Conservation (phyloP, 2,329 filamentous ascomycete species). For the Achaetomium macrosporum region DNA sequence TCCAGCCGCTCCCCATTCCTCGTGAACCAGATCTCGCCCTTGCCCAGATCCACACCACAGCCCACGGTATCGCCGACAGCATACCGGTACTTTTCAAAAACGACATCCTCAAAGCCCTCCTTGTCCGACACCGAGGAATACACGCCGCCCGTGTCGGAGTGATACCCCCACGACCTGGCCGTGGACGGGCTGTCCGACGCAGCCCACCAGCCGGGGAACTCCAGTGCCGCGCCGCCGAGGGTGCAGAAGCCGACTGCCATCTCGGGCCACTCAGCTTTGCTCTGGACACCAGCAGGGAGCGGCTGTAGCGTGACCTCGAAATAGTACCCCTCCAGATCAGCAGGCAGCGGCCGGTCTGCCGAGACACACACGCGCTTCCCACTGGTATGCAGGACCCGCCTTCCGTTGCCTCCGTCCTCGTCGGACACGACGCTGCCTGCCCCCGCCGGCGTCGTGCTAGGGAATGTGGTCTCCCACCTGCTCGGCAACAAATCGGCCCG, state of each 20-base stretch:
- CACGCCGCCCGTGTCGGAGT: conserved; percentile 15
- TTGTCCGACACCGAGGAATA: conserved; percentile 4
- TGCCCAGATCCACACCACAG: conserved; percentile 16
- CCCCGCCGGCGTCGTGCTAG: conserved; percentile 1
- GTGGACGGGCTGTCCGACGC: neutral
- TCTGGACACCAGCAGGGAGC: neutral
- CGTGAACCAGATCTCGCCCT: conserved; percentile 17
- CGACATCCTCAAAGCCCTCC: neutral
- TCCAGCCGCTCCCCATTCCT: conserved; percentile 14
- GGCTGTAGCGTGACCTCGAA: conserved; percentile 17
- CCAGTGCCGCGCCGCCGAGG: conserved; percentile 15
- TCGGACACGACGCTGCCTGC: conserved; percentile 3
- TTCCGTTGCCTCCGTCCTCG: neutral
- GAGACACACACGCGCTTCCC: conserved; percentile 14
- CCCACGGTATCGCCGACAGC: conserved; percentile 18
- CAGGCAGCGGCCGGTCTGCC: conserved; percentile 19
- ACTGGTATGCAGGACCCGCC: neutral
- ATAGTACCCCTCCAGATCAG: conserved; percentile 19
- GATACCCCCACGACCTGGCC: conserved; percentile 17
- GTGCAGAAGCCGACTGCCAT: conserved; percentile 22
- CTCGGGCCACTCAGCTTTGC: neutral
- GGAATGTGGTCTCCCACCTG: conserved; percentile 10
- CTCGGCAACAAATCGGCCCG: conserved; percentile 14
- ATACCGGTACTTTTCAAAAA: neutral
- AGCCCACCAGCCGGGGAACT: conserved; percentile 18